These are phyloP conservation scores for Arachnomyces sp. DNA, from an alignment of 2,329 filamentous ascomycete species.

Conservation along the genomic window DNA sequence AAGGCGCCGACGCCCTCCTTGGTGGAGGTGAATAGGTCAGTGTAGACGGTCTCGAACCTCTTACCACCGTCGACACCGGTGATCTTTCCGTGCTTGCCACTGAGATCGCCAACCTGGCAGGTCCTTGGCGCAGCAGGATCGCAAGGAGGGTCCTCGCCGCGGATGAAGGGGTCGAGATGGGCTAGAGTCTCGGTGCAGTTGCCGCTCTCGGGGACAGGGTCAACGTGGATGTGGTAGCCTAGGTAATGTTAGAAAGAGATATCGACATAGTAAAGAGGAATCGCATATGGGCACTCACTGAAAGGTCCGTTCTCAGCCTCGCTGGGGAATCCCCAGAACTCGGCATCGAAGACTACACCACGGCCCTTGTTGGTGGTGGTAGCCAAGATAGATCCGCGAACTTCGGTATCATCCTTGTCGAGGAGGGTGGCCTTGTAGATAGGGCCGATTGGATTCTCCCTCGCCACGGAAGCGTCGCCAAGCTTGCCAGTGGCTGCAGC, in stretches of 20 bases:
- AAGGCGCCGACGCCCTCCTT: constrained; percentile 34
- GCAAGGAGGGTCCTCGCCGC: constrained; percentile 56
- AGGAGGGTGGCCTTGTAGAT: constrained; percentile 52
- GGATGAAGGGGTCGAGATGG: constrained; percentile 63
- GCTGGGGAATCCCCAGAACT: constrained; percentile 51
- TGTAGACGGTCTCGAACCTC: constrained; percentile 28
- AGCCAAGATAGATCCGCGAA: constrained; percentile 47
- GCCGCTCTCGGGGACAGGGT: constrained; percentile 54
- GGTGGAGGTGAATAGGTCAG: constrained; percentile 44
- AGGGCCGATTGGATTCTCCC: constrained; percentile 48
- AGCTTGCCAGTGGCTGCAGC: constrained; percentile 20
- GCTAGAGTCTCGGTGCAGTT: constrained; percentile 62
- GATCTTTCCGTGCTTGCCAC: constrained; percentile 63
- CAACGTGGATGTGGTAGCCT: constrained; percentile 64
- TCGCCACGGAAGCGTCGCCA: constrained; percentile 45
- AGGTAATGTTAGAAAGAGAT: constrained; percentile 1
- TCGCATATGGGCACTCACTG: constrained; percentile 37
- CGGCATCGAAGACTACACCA: constrained; percentile 49
- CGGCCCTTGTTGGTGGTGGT: constrained; percentile 41
- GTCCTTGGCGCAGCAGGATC: constrained; percentile 48
- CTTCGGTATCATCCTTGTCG: constrained; percentile 44
- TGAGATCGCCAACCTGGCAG: constrained; percentile 69
- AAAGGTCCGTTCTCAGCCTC: constrained; percentile 46
- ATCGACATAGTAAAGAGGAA: constrained; percentile 2
- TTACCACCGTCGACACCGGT: constrained; percentile 32